Conservation (phyloP, 805 yeast genomes). For the Lipomyces spencermartinsiae region DNA sequence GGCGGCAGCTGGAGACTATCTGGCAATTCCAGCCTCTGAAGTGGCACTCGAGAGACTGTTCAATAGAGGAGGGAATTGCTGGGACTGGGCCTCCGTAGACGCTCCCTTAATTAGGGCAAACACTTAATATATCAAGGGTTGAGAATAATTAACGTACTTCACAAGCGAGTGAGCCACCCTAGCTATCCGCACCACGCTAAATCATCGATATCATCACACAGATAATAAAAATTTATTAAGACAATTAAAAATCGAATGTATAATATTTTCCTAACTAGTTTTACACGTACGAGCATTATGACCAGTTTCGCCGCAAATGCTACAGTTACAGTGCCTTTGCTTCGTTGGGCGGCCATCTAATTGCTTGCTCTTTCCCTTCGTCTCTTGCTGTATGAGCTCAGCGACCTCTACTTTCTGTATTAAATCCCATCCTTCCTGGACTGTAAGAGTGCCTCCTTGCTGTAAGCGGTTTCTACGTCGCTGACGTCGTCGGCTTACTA, state of each 20-base stretch:
- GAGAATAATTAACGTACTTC: no score
- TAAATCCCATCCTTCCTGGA: not conserved
- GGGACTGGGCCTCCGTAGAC: no score
- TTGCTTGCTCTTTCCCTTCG: not conserved
- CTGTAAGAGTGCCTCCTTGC: not conserved
- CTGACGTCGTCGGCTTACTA: not conserved
- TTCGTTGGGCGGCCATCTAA: not conserved
- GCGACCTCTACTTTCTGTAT: not conserved
- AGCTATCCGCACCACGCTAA: not conserved
- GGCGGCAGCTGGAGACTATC: no score
- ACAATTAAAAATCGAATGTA: not conserved
- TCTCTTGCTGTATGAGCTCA: not conserved
- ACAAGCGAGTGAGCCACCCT: conserved; percentile 1
- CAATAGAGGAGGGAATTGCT: no score
- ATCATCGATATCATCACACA: conserved; percentile 1
- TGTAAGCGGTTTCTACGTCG: not conserved
- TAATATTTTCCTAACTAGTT: not conserved
- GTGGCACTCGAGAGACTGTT: no score
- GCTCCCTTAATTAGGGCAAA: no score
- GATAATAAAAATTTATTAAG: not conserved
- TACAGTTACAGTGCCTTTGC: not conserved
- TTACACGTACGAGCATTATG: conserved; percentile 2
- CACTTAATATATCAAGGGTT: no score
- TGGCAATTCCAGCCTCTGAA: no score
- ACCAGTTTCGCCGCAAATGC: conserved; percentile 1